phyloP scores from a whole-genome alignment of 148 eudicot species.

The Fallopia convolvulus region DNA sequence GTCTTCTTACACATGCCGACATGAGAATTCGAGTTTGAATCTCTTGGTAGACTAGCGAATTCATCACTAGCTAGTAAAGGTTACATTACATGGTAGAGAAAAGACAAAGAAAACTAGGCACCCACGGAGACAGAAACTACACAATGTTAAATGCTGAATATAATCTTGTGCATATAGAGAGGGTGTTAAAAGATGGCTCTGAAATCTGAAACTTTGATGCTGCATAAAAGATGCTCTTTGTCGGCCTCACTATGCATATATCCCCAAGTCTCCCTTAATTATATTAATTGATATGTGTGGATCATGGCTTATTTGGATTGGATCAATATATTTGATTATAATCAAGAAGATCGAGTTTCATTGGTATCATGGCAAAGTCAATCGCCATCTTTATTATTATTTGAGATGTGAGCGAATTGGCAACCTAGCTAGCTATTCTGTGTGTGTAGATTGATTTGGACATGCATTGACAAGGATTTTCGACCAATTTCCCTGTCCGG shows the following conservation, averaged over 20 bases:
- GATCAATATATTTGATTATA: background rate
- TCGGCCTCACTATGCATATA: slow-evolving; percentile 4
- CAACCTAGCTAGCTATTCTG: background rate
- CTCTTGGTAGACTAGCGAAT: background rate
- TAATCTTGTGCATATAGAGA: background rate
- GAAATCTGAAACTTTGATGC: background rate
- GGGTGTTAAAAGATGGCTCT: background rate
- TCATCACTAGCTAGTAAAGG: background rate
- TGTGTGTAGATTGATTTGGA: background rate
- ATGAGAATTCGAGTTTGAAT: too few species aligned
- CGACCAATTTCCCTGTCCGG: background rate
- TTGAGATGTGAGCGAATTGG: background rate
- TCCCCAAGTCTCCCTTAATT: background rate
- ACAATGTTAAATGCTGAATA: background rate
- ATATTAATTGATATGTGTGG: background rate
- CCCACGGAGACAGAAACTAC: background rate
- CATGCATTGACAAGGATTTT: slow-evolving; percentile 5
- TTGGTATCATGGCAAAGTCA: background rate
- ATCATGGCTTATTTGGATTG: background rate
- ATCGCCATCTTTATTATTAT: background rate
- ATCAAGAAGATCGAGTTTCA: background rate
- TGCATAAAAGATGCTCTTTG: slow-evolving; percentile 6
- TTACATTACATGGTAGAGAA: background rate
- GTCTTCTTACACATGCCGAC: too few species aligned
- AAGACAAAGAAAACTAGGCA: background rate